phyloP scores from a whole-genome alignment of 108 stramenopile genomes.

The Aurantiochytrium sp. region DNA sequence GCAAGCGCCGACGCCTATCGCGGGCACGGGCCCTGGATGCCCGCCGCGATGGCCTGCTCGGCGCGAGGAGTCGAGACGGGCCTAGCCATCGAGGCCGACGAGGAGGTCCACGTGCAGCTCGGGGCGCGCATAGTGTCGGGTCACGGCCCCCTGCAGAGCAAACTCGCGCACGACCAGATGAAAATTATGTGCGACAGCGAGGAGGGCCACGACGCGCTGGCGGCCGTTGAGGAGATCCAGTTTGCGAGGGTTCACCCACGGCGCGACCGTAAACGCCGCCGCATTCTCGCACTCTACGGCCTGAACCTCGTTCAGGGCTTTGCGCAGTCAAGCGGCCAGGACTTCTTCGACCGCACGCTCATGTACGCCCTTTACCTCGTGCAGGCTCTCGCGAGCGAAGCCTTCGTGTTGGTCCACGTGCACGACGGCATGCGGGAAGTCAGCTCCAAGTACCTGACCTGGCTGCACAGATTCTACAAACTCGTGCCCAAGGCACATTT shows the following conservation, averaged over 20 bases:
- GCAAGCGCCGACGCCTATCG: too few species aligned
- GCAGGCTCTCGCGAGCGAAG: neutral
- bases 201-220: neutral
- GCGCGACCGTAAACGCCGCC: neutral
- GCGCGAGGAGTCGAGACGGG: too few species aligned
- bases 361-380: neutral
- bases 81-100: neutral
- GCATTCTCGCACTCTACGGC: neutral
- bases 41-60: too few species aligned
- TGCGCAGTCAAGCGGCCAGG: neutral
- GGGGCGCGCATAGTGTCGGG: conserved; percentile 6
- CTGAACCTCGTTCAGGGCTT: neutral
- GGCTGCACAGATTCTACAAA: neutral
- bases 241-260: neutral
- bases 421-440: conserved; percentile 10
- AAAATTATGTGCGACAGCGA: neutral
- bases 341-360: neutral
- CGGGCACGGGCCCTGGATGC: too few species aligned
- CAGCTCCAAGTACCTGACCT: neutral
- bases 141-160: neutral
- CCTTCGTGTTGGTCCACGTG: neutral
- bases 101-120: neutral
- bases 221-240: neutral
- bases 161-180: neutral
- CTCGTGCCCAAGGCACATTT: neutral